Evolutionary conservation across 2,329 filamentous ascomycete species (phyloP).

Genomic region (Colletotrichum cereale): DNA sequence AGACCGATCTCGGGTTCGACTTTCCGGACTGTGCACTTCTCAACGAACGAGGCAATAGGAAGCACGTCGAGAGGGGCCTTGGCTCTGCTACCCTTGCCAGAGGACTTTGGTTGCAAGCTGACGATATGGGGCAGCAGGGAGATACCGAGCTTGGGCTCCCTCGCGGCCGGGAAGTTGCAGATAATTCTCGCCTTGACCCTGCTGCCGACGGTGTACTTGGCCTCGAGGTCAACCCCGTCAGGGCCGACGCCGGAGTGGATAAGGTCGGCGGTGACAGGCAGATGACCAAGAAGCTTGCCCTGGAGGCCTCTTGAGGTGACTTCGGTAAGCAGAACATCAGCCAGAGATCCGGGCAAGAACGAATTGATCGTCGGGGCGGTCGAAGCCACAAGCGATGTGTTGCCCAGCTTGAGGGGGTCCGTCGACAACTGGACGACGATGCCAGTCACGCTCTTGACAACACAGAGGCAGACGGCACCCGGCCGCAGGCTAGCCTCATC

Average conservation of each 20-base stretch:
- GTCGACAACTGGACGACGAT: constrained; percentile 90
- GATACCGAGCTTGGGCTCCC: constrained; percentile 86
- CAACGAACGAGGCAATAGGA: constrained; percentile 80
- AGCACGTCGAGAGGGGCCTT: constrained; percentile 69
- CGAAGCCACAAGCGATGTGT: constrained; percentile 72
- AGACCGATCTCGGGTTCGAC: constrained; percentile 86
- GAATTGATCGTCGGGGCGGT: constrained; percentile 89
- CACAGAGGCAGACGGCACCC: constrained; percentile 86
- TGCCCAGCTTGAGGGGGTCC: constrained; percentile 76
- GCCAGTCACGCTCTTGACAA: constrained; percentile 81
- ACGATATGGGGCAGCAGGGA: constrained; percentile 89
- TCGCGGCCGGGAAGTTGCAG: constrained; percentile 84
- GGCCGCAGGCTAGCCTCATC: constrained; percentile 79
- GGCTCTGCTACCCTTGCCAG: constrained; percentile 55
- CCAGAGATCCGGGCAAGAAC: constrained; percentile 91
- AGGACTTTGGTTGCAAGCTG: constrained; percentile 66
- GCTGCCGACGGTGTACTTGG: constrained; percentile 84
- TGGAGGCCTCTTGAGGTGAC: constrained; percentile 79
- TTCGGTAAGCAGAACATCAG: constrained; percentile 86
- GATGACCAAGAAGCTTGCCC: constrained; percentile 91
- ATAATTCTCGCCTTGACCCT: constrained; percentile 90
- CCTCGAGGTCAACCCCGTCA: constrained; percentile 76
- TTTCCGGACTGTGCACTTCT: constrained; percentile 82
- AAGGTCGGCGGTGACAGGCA: constrained; percentile 91
- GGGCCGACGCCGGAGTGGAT: constrained; percentile 87